Percentiles rank a stretch among this genome's conserved stretches.
phyloP scores from a whole-genome alignment of 23 red algal species.

The Gracilaria gracilis region DNA sequence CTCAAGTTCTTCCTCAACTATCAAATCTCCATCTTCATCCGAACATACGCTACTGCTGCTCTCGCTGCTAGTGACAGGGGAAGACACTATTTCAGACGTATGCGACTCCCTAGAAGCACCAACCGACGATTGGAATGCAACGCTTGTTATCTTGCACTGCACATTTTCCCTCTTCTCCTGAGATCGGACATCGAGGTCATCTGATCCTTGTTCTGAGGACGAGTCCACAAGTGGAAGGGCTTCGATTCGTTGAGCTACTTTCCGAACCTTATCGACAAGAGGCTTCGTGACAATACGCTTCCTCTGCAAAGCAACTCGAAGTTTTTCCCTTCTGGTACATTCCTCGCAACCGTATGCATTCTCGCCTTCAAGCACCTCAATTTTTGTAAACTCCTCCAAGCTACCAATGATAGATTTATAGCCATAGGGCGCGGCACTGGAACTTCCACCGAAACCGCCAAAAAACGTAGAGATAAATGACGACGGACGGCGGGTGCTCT shows the following conservation, averaged over 20 bases:
- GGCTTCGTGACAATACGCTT: constrained; percentile 25
- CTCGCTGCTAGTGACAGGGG: constrained; percentile 68
- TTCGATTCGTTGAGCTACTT: background rate
- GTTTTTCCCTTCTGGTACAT: constrained; percentile 69
- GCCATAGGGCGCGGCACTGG: constrained; percentile 49
- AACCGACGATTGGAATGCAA: background rate
- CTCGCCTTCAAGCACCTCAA: constrained; percentile 81
- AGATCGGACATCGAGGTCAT: background rate
- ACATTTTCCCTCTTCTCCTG: background rate
- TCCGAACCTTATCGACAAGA: constrained; percentile 15
- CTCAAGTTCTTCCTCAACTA: constrained; percentile 61
- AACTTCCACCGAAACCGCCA: constrained; percentile 31
- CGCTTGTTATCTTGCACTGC: constrained; percentile 2
- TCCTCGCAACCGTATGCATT: constrained; percentile 88
- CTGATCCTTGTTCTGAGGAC: constrained; percentile 5
- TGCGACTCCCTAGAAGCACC: background rate
- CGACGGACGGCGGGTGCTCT: background rate
- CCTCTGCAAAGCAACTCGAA: constrained; percentile 46
- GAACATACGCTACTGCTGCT: constrained; percentile 57
- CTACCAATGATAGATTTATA: constrained; percentile 74
- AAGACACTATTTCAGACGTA: constrained; percentile 22
- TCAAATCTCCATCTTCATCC: constrained; percentile 55
- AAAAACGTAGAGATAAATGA: constrained; percentile 50
- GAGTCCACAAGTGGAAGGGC: constrained; percentile 29
- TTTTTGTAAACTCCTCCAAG: constrained; percentile 68